Evolutionary conservation across 2,329 filamentous ascomycete species (phyloP), one percentile per base, ranked within the genome.

Genomic region (Ceratocystis diversiconidia): DNA sequence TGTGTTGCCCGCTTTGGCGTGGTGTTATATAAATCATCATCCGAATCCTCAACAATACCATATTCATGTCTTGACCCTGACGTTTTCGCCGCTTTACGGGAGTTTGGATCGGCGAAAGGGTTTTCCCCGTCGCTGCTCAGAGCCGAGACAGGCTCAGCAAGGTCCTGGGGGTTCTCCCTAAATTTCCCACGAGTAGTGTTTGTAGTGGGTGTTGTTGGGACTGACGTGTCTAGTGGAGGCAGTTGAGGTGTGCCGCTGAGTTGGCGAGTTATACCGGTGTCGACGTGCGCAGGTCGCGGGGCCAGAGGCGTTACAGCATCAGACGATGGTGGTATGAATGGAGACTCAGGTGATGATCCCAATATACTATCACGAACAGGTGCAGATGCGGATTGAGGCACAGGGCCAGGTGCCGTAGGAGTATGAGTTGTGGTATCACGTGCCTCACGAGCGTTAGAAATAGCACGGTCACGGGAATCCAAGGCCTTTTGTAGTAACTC

Each of bases 401-500:
- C 10, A 72, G 71, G 10, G 70, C 68, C 17, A 72, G 72, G 36
- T 19, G 69, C 63, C 7, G 46, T 15, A 10, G 36, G 4, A 41
- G 12, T 41, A 15, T 41, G 36, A 15, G 73, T 70, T 65, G 72
- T 74, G 5, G 78, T 59, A 10, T 80, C 80, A 3, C 82, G 73
- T 46, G 80, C 76, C 71, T 85, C 86, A 68, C 81, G 77, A 2
- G 84, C 83, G 67, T 79, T 80, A n/a, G 87, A 76, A 50, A 95
- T 78, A 8, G 90, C 87, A 65, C 91, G 85, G 74, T 95, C 90
- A 74, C 96, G 90, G 72, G 90, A 86, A 69, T 85, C 94, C 50
- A 92, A 80, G 0, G 92, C 87, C 57, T 89, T 84, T 68, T 90
- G 89, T 36, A 99, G 79, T 73, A 92, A 88, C 75, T 97, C 94